A percentile compares a stretch with the other conserved stretches of the same genome.
Conservation (phyloP, 495 filamentous ascomycete genomes). For the Pyrenula massariospora region DNA sequence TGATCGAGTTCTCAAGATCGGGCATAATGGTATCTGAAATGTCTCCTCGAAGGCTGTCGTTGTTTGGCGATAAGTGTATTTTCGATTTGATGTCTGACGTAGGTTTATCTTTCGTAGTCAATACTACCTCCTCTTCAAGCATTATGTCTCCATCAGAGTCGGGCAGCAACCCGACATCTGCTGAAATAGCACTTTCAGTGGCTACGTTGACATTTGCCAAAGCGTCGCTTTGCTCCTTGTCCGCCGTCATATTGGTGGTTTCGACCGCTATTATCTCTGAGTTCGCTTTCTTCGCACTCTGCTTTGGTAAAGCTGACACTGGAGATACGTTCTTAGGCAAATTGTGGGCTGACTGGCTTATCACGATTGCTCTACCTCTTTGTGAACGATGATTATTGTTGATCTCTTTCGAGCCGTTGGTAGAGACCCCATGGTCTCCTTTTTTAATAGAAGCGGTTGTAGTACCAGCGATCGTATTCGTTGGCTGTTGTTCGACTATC, state of each 20-base stretch:
- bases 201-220: background rate
- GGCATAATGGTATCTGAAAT: too few species aligned
- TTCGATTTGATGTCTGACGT: too few species aligned
- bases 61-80: too few species aligned
- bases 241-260: background rate
- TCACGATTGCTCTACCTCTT: background rate
- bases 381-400: background rate
- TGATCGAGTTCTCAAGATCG: too few species aligned
- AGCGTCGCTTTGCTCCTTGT: background rate
- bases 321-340: background rate
- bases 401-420: background rate
- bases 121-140: background rate
- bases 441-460: background rate
- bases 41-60: too few species aligned
- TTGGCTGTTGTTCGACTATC: background rate
- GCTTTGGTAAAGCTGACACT: too few species aligned
- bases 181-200: background rate
- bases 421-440: background rate
- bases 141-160: background rate
- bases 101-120: background rate
- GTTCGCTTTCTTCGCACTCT: too few species aligned
- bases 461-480: background rate
- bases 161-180: background rate
- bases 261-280: background rate
- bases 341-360: background rate